phyloP scores from a whole-genome alignment of 345 rosid species.

The Eucalyptus decipiens region DNA sequence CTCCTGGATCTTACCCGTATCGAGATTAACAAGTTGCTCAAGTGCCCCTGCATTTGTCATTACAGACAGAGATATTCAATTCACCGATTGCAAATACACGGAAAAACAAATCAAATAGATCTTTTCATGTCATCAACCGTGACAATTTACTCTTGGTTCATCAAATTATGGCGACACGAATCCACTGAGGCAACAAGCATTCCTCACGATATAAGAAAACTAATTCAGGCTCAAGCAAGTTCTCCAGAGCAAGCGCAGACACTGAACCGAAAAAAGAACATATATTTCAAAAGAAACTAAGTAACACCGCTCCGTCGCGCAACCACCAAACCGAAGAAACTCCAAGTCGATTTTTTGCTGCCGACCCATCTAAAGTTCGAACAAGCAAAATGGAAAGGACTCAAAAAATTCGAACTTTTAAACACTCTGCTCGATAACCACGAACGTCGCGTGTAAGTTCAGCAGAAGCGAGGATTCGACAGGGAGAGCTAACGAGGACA shows the following conservation, averaged over 20 bases:
- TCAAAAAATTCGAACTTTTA: not conserved
- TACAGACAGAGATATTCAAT: not conserved
- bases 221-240: not conserved
- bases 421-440: not conserved
- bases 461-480: not conserved
- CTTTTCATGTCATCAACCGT: not conserved
- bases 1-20: conserved; percentile 3
- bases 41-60: conserved; percentile 11
- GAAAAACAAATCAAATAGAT: not conserved
- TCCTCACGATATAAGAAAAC: not conserved
- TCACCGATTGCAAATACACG: not conserved
- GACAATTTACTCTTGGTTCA: not conserved
- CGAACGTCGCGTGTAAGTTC: not conserved
- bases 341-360: not conserved
- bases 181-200: not conserved
- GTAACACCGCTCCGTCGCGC: not conserved
- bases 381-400: not conserved
- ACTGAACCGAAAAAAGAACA: not conserved
- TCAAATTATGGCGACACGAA: not conserved
- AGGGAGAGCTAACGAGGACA: not conserved
- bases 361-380: not conserved
- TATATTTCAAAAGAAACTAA: not conserved
- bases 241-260: not conserved
- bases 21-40: not conserved
- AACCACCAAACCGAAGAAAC: not conserved